Conservation (phyloP, 2,329 filamentous ascomycete species). For the Fusarium brevicatenulatum region DNA sequence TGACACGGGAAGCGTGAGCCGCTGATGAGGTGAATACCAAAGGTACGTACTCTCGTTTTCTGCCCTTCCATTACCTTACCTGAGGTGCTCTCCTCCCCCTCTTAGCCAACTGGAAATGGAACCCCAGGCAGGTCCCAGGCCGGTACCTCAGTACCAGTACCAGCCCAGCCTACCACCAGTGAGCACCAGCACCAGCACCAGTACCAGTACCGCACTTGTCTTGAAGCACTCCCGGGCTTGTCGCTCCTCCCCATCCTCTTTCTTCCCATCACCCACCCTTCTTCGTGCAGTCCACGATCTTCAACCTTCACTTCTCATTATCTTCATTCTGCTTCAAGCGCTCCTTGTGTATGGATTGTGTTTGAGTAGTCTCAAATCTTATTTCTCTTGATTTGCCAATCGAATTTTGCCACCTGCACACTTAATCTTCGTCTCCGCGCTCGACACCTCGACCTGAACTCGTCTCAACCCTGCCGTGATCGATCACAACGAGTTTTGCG, state of each 20-base stretch:
- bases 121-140: slow-evolving; percentile 42
- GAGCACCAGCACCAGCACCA: slow-evolving; percentile 5
- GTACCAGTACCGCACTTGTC: slow-evolving; percentile 44
- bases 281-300: slow-evolving; percentile 49
- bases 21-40: slow-evolving; percentile 34
- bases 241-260: slow-evolving; percentile 53
- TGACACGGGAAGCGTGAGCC: slow-evolving; percentile 27
- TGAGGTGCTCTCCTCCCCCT: slow-evolving; percentile 23
- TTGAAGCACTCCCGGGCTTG: slow-evolving; percentile 47
- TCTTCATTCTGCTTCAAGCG: slow-evolving; percentile 33
- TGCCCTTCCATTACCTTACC: slow-evolving; percentile 6
- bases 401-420: slow-evolving; percentile 14
- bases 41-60: slow-evolving; percentile 45
- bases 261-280: slow-evolving; percentile 48
- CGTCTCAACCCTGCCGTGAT: slow-evolving; percentile 43
- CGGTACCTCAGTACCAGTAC: slow-evolving; percentile 34
- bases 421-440: slow-evolving; percentile 38
- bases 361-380: slow-evolving; percentile 41
- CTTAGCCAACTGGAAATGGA: slow-evolving; percentile 43
- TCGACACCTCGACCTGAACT: slow-evolving; percentile 40
- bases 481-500: slow-evolving; percentile 47
- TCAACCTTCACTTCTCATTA: slow-evolving; percentile 35
- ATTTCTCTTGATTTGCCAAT: slow-evolving; percentile 19
- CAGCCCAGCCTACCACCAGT: slow-evolving; percentile 11
- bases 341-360: slow-evolving; percentile 37